These are phyloP conservation scores for Pythium volutum DNA, from an alignment of 352 stramenopile species.

Conservation along the genomic window DNA sequence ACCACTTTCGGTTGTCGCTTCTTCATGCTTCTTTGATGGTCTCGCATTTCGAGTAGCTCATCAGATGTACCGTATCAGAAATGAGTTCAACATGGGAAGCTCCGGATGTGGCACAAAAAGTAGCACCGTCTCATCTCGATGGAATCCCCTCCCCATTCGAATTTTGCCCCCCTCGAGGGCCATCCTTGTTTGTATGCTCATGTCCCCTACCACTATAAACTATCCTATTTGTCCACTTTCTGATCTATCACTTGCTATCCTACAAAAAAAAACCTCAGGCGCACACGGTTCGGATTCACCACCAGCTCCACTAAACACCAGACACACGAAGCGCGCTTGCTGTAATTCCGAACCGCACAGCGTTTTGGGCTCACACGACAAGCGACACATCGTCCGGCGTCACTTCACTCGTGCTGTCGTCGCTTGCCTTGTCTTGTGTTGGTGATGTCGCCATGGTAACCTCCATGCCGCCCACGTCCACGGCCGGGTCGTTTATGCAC, in stretches of 20 bases:
- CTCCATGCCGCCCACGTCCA: slow-evolving; percentile 8
- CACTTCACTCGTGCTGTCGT: not conserved
- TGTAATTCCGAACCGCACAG: no score
- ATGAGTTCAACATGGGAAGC: not conserved
- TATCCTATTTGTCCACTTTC: slow-evolving; percentile 1
- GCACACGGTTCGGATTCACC: no score
- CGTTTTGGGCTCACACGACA: not conserved
- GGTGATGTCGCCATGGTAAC: not conserved
- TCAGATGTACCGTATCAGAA: not conserved
- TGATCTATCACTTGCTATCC: slow-evolving; percentile 19
- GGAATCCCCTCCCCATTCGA: not conserved
- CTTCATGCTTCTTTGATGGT: not conserved
- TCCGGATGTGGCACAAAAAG: not conserved
- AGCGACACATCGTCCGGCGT: not conserved
- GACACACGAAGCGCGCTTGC: no score
- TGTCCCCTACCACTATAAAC: not conserved
- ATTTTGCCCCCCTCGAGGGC: not conserved
- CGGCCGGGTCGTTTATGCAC: slow-evolving; percentile 7
- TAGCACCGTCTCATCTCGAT: no score
- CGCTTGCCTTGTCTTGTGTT: not conserved
- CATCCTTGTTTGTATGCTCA: not conserved
- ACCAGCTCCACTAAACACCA: no score
- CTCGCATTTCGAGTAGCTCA: not conserved
- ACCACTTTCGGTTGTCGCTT: not conserved
- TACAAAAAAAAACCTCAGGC: slow-evolving; percentile 21